Percentiles rank a stretch among this genome's conserved stretches.
These are phyloP conservation scores for Russula earlei DNA, from an alignment of 768 basidiomycete species.

Conservation along the genomic window DNA sequence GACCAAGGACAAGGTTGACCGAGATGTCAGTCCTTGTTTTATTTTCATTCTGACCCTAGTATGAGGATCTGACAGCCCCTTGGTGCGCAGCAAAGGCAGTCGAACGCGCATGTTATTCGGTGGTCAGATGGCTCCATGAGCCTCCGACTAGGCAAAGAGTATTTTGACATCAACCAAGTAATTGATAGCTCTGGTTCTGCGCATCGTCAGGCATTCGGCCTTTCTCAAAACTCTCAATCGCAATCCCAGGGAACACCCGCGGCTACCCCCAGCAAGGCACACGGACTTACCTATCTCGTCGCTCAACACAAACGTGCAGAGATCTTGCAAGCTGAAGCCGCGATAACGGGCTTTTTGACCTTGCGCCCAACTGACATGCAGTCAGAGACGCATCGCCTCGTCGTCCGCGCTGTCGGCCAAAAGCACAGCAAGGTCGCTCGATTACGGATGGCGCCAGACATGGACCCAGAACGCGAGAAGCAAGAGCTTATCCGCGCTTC, in stretches of 20 bases:
- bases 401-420: slow-evolving; percentile 79
- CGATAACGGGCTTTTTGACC: slow-evolving; percentile 75
- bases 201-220: slow-evolving; percentile 48
- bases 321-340: slow-evolving; percentile 78
- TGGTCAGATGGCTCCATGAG: slow-evolving; percentile 96
- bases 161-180: slow-evolving; percentile 82
- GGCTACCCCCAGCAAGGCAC: slow-evolving; percentile 35
- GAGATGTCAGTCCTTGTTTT: slow-evolving; percentile 50
- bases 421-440: slow-evolving; percentile 76
- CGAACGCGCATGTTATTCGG: slow-evolving; percentile 82
- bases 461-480: slow-evolving; percentile 68
- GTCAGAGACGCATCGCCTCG: slow-evolving; percentile 80
- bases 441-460: slow-evolving; percentile 70
- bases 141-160: slow-evolving; percentile 84
- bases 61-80: not conserved
- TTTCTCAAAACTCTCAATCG: slow-evolving; percentile 34
- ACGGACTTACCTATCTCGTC: slow-evolving; percentile 82
- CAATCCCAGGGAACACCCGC: slow-evolving; percentile 23
- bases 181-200: slow-evolving; percentile 67
- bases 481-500: slow-evolving; percentile 55
- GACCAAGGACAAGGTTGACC: slow-evolving; percentile 64
- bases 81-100: slow-evolving; percentile 57
- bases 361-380: slow-evolving; percentile 86
- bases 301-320: slow-evolving; percentile 82
- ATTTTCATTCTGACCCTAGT: not conserved